Evolutionary conservation across 805 yeast genomes (phyloP).

Genomic region (Cephaloascus fragrans): DNA sequence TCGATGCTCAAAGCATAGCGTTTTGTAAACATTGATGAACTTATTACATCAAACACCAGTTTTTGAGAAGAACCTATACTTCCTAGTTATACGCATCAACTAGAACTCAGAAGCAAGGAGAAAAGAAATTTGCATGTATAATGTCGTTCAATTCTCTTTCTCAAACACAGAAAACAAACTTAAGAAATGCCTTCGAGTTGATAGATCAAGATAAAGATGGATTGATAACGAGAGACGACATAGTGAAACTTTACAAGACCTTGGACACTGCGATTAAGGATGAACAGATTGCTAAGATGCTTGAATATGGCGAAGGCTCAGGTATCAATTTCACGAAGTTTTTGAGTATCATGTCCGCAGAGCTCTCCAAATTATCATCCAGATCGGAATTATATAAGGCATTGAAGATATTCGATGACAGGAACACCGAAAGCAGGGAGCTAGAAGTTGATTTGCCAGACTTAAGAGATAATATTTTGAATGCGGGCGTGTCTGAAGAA

Average conservation of each 20-base stretch:
- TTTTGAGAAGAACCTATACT: too few relatives aligned
- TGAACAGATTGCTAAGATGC: constrained; percentile 39
- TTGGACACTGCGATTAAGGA: constrained; percentile 37
- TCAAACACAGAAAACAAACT: constrained; percentile 52
- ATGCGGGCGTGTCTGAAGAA: constrained; percentile 23
- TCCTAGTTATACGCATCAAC: too few relatives aligned
- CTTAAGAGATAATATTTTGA: constrained; percentile 39
- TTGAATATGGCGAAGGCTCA: constrained; percentile 22
- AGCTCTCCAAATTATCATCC: constrained; percentile 41
- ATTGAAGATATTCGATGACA: constrained; percentile 40
- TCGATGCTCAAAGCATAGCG: too few relatives aligned
- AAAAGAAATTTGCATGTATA: too few relatives aligned
- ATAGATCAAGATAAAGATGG: constrained; percentile 82
- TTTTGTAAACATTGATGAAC: too few relatives aligned
- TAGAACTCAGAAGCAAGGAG: too few relatives aligned
- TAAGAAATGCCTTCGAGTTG: constrained; percentile 67
- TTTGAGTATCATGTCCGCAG: constrained; percentile 50
- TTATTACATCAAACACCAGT: too few relatives aligned
- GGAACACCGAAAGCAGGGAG: constrained; percentile 20
- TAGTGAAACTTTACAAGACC: constrained; percentile 41
- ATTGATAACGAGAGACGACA: constrained; percentile 41
- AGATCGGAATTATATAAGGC: constrained; percentile 48
- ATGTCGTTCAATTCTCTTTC: constrained; percentile 33
- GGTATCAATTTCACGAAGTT: constrained; percentile 57
- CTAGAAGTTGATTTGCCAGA: constrained; percentile 37